These are phyloP conservation scores for Trichosporon coremiiforme DNA, from an alignment of 1,284 basidiomycete species.

Conservation along the genomic window DNA sequence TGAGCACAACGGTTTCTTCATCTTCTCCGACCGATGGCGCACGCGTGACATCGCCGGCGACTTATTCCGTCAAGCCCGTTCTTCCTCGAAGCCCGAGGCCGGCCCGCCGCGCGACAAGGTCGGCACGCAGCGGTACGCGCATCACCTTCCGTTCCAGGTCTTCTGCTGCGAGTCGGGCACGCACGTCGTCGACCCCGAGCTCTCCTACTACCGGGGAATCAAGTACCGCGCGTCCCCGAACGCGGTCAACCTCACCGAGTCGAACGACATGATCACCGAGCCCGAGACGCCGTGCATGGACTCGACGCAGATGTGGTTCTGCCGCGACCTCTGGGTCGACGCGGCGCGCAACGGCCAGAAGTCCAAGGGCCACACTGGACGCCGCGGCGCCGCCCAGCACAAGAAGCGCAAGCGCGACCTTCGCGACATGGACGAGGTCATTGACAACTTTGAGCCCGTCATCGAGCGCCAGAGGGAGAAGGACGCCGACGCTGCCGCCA, in stretches of 20 bases:
- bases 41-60: conserved; percentile 94
- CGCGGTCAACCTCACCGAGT: conserved; percentile 73
- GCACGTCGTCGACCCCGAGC: conserved; percentile 87
- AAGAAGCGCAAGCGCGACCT: conserved; percentile 36
- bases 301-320: conserved; percentile 93
- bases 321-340: conserved; percentile 85
- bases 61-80: conserved; percentile 91
- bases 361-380: conserved; percentile 12
- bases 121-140: conserved; percentile 77
- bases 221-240: conserved; percentile 75
- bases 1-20: conserved; percentile 91
- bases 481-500: conserved; percentile 2
- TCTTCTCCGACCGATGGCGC: conserved; percentile 94
- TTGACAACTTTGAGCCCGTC: conserved; percentile 38
- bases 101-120: conserved; percentile 82
- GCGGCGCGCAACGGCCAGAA: conserved; percentile 72
- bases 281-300: conserved; percentile 85
- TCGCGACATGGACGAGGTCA: conserved; percentile 30
- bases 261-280: conserved; percentile 63
- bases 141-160: conserved; percentile 91
- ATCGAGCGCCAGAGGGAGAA: conserved; percentile 33
- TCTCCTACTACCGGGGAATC: conserved; percentile 88
- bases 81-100: conserved; percentile 82
- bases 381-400: conserved; percentile 20
- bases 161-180: conserved; percentile 97